These are phyloP conservation scores for Albugo candida DNA, from an alignment of 352 stramenopile genomes.

Conservation along the genomic window DNA sequence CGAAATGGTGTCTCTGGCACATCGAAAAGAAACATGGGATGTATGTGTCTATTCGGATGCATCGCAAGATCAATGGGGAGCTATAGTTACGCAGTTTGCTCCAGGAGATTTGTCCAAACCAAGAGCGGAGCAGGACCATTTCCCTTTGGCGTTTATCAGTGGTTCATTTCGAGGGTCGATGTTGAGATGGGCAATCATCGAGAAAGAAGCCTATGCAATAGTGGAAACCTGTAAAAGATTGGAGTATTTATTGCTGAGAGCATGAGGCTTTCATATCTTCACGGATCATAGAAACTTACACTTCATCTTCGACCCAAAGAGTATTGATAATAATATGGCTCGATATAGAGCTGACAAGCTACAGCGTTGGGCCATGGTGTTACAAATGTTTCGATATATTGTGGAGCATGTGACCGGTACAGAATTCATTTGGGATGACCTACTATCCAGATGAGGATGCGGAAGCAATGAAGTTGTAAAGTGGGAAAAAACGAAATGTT, in stretches of 20 bases:
- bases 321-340: background rate
- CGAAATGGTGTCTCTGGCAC: conserved; percentile 6
- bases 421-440: conserved; percentile 14
- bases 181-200: conserved; percentile 6
- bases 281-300: conserved; percentile 7
- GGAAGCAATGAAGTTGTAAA: too few relatives aligned
- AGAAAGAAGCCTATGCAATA: conserved; percentile 11
- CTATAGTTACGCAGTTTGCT: too few relatives aligned
- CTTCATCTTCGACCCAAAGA: conserved; percentile 11
- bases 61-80: conserved; percentile 10
- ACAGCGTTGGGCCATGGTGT: conserved; percentile 8
- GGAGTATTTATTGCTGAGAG: conserved; percentile 8
- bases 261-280: conserved; percentile 6
- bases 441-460: conserved; percentile 11
- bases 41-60: conserved; percentile 14
- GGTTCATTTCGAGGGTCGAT: conserved; percentile 1
- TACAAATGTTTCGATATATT: conserved; percentile 10
- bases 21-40: conserved; percentile 1
- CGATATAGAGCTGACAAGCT: conserved; percentile 14
- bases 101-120: background rate
- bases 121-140: conserved; percentile 9
- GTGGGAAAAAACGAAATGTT: too few relatives aligned
- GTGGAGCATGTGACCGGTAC: conserved; percentile 11
- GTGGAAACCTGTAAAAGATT: conserved; percentile 11
- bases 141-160: conserved; percentile 9